A percentile compares a stretch with the other conserved stretches of the same genome.
Conservation (phyloP, 2,329 filamentous ascomycete genomes). For the Apiospora marii region DNA sequence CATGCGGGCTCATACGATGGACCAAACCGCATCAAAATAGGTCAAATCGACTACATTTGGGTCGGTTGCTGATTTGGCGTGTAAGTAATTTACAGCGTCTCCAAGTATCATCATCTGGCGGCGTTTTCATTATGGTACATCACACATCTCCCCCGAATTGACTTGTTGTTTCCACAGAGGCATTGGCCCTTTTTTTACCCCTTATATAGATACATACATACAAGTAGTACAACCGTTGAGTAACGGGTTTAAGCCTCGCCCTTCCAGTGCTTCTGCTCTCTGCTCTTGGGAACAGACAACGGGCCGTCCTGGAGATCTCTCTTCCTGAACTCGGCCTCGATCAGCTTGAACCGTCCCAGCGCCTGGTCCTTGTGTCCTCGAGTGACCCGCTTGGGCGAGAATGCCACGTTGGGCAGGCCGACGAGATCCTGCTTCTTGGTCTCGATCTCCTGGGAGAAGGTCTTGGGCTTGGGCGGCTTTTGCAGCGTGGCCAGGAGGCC, state of each 20-base stretch:
- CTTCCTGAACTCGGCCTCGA: slow-evolving; percentile 72
- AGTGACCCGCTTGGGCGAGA: slow-evolving; percentile 71
- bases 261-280: slow-evolving; percentile 43
- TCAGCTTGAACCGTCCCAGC: slow-evolving; percentile 81
- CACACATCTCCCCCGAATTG: slow-evolving; percentile 5
- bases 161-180: background rate
- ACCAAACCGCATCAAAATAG: background rate
- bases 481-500: slow-evolving; percentile 62
- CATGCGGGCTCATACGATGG: background rate
- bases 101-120: background rate
- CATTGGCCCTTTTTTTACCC: background rate
- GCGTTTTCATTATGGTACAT: slow-evolving; percentile 12
- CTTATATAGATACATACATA: slow-evolving; percentile 4
- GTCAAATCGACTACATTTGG: background rate
- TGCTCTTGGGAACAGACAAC: slow-evolving; percentile 48
- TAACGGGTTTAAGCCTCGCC: background rate
- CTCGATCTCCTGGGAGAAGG: slow-evolving; percentile 69
- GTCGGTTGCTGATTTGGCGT: background rate
- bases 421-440: slow-evolving; percentile 44
- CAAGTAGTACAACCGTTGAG: background rate
- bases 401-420: slow-evolving; percentile 71
- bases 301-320: slow-evolving; percentile 64
- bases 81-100: slow-evolving; percentile 9
- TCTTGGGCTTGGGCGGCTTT: slow-evolving; percentile 63
- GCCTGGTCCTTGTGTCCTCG: slow-evolving; percentile 75